Evolutionary conservation across 768 basidiomycete species (phyloP).

Genomic region (Tubosaeta sp.): DNA sequence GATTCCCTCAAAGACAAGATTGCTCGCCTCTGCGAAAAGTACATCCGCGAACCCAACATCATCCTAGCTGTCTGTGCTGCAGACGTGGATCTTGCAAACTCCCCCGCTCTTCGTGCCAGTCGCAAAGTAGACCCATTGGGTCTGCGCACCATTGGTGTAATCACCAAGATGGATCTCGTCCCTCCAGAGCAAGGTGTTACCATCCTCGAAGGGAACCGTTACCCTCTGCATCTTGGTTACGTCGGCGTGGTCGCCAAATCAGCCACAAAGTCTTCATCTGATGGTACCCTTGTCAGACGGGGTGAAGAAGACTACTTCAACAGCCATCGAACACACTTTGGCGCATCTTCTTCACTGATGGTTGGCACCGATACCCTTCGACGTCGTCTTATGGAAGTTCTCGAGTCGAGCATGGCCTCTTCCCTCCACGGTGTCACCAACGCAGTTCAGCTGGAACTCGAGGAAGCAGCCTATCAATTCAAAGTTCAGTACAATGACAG

Average conservation of each 20-base stretch:
- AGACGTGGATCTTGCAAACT: conserved; percentile 97
- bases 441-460: conserved; percentile 93
- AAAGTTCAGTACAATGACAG: conserved; percentile 98
- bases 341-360: conserved; percentile 63
- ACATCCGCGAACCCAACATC: conserved; percentile 99
- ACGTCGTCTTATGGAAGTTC: conserved; percentile 89
- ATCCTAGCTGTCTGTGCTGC: conserved; percentile 98
- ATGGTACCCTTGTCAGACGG: conserved; percentile 45
- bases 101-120: conserved; percentile 90
- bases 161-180: conserved; percentile 99
- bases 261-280: conserved; percentile 48
- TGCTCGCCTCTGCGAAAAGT: conserved; percentile 82
- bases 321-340: conserved; percentile 57
- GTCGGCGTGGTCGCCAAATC: conserved; percentile 94
- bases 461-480: conserved; percentile 97
- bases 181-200: conserved; percentile 74
- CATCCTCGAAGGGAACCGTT: conserved; percentile 85
- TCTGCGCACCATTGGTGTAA: conserved; percentile 91
- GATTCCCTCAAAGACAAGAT: conserved; percentile 94
- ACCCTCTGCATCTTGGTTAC: conserved; percentile 96
- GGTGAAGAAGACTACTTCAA: conserved; percentile 69
- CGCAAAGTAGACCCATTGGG: conserved; percentile 93
- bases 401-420: conserved; percentile 96
- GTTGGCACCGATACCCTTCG: conserved; percentile 90
- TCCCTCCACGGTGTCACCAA: conserved; percentile 95